A percentile compares a stretch with the other conserved stretches of the same genome.
Conservation (phyloP, 2,329 filamentous ascomycete genomes). For the Anthostomella pinea region DNA sequence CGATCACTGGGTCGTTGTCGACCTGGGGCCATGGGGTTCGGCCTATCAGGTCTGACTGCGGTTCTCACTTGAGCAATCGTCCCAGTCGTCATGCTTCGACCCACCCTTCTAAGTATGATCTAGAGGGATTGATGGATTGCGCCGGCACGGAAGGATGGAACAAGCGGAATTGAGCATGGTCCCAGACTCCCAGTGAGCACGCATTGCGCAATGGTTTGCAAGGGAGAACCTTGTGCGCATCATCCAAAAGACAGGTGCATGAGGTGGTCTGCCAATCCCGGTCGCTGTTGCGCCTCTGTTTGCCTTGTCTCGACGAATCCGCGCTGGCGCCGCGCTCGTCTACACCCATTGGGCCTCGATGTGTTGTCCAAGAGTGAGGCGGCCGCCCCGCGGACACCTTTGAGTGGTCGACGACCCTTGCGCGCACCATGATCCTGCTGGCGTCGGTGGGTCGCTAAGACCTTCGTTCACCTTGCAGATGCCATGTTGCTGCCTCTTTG, state of each 20-base stretch:
- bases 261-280: constrained; percentile 20
- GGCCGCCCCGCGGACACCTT: constrained; percentile 22
- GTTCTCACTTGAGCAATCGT: constrained; percentile 2
- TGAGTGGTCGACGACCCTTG: constrained; percentile 27
- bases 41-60: constrained; percentile 1
- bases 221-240: constrained; percentile 25
- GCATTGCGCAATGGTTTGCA: constrained; percentile 22
- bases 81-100: background rate
- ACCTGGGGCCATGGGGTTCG: constrained; percentile 1
- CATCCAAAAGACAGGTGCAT: constrained; percentile 22
- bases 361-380: constrained; percentile 32
- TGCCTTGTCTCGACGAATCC: constrained; percentile 21
- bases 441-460: constrained; percentile 15
- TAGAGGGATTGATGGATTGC: no score
- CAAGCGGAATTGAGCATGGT: constrained; percentile 12
- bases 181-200: no score
- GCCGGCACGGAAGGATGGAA: constrained; percentile 1
- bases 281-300: constrained; percentile 14
- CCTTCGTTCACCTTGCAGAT: constrained; percentile 3
- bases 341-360: constrained; percentile 25
- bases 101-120: constrained; percentile 1
- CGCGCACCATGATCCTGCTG: constrained; percentile 20
- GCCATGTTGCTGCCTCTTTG: constrained; percentile 8
- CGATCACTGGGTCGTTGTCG: constrained; percentile 3
- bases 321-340: constrained; percentile 12